A percentile compares a stretch with the other conserved stretches of the same genome.
Conservation (phyloP, 768 basidiomycete species). For the Kwoniella shandongensis region DNA sequence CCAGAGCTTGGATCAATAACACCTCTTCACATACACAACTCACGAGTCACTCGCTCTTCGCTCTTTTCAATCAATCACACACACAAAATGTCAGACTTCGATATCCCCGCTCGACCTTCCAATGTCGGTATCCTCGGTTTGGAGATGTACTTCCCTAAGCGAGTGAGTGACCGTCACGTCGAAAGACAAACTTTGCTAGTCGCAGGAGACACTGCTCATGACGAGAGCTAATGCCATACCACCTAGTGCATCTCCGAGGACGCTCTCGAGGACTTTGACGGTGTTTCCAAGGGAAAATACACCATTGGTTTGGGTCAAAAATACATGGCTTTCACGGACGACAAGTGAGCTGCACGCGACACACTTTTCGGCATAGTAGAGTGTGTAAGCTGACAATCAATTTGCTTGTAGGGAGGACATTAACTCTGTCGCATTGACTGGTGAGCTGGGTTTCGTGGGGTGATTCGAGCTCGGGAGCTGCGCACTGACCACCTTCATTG, state of each 20-base stretch:
- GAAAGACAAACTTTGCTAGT: too few species aligned
- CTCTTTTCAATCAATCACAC: neutral
- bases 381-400: constrained; percentile 4
- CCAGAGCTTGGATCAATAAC: too few species aligned
- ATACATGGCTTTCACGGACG: constrained; percentile 98
- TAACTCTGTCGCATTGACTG: constrained; percentile 94
- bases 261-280: constrained; percentile 90
- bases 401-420: constrained; percentile 70
- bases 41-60: too few species aligned
- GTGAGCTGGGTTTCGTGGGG: constrained; percentile 59
- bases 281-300: constrained; percentile 93
- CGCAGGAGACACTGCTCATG: too few species aligned
- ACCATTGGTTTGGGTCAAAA: constrained; percentile 97
- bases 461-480: too few species aligned
- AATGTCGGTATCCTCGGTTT: constrained; percentile 92
- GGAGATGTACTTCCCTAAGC: constrained; percentile 91
- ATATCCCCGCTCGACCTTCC: constrained; percentile 65
- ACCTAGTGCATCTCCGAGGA: constrained; percentile 96
- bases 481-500: too few species aligned
- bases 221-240: too few species aligned
- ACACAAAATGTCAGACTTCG: constrained; percentile 39
- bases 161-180: constrained; percentile 62
- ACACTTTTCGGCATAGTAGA: neutral
- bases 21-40: too few species aligned
- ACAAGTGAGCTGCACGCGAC: constrained; percentile 59